Base-by-base conservation (phyloP, 495 filamentous ascomycete species). In the Penicillium coprophilum region DNA sequence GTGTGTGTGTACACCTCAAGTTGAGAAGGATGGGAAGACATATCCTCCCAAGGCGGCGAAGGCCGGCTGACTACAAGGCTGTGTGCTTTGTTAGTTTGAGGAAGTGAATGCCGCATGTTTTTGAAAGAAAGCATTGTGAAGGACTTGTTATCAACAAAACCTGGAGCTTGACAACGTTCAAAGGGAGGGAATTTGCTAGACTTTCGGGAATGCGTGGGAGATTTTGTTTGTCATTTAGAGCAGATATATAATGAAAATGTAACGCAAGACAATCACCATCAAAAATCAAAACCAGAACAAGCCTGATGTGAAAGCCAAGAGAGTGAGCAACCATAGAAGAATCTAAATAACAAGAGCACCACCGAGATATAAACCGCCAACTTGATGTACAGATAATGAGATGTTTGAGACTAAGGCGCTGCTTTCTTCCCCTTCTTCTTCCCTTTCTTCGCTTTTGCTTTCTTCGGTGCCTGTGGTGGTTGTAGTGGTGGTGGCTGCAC, bases 1-100 rank as follows among this genome's bases (percentile, higher is more conserved):
- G 71, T 92, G 88, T 64, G 75, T 76, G 2, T 90, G 87, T 56
- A 67, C 75, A 52, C 85, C 86, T 12, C 81, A 80, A 67, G 79
- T 86, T 13, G 79, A 84, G 63, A 74, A 71, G 11, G 79, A 81
- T 9, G 86, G 85, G 1, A 82, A 83, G 67, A 58, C 74, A 53
- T 88, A 88, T 64, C 86, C 85, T 43, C 86, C 85, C 10, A 80
- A 80, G 76, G 82, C 79, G 28, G 77, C 73, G 28, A 77, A 74
- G 69, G 70, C 76, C 51, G 57, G 54, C 32, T 69, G 68, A 68
- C 53, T 75, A 40, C 53, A 49, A 44, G 58, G 50, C 39, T 64
- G 53, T 62, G 40, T 64, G 57, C 62, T 67, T 24, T 58, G 32
- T 30, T 65, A 56, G 47, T 23, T 21, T 41, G 34, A 15, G 6